These are phyloP conservation scores for Carnegiea gigantea DNA, from an alignment of 179 eudicot species.

Conservation along the genomic window DNA sequence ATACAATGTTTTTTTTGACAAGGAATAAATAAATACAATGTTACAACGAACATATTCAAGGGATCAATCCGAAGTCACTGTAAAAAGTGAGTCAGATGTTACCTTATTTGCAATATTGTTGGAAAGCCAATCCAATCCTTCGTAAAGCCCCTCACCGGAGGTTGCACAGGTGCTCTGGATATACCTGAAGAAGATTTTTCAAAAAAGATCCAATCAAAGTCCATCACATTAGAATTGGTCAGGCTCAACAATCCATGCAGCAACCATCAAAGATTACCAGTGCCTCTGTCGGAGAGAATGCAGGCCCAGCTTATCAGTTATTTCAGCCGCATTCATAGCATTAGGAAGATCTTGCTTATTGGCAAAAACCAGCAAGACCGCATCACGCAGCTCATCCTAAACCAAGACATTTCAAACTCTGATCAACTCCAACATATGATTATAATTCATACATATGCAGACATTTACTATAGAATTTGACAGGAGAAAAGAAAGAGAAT, in stretches of 20 bases:
- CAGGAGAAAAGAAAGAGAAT: neutral
- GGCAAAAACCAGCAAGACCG: slow-evolving; percentile 85
- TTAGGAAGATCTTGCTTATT: slow-evolving; percentile 96
- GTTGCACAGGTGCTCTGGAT: slow-evolving; percentile 96
- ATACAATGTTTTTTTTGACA: no score
- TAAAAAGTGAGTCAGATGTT: neutral
- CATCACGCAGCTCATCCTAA: slow-evolving; percentile 93
- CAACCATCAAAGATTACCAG: slow-evolving; percentile 44
- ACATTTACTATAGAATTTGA: neutral
- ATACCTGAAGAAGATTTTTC: slow-evolving; percentile 51
- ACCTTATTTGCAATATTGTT: slow-evolving; percentile 93
- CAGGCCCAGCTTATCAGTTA: slow-evolving; percentile 90
- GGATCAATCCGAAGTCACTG: neutral
- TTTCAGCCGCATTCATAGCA: slow-evolving; percentile 97
- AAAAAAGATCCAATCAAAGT: neutral
- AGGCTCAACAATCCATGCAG: slow-evolving; percentile 1
- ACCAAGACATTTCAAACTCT: slow-evolving; percentile 13
- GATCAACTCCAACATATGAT: neutral
- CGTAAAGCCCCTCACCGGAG: slow-evolving; percentile 89
- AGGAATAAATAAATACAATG: neutral
- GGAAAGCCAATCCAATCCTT: slow-evolving; percentile 90
- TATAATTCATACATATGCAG: neutral
- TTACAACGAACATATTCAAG: slow-evolving; percentile 5
- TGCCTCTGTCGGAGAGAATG: slow-evolving; percentile 93
- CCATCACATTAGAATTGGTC: no score